A percentile compares a stretch with the other conserved stretches of the same genome.
These are phyloP conservation scores for Vitellaria paradoxa DNA, from an alignment of 179 eudicot species.

Conservation along the genomic window DNA sequence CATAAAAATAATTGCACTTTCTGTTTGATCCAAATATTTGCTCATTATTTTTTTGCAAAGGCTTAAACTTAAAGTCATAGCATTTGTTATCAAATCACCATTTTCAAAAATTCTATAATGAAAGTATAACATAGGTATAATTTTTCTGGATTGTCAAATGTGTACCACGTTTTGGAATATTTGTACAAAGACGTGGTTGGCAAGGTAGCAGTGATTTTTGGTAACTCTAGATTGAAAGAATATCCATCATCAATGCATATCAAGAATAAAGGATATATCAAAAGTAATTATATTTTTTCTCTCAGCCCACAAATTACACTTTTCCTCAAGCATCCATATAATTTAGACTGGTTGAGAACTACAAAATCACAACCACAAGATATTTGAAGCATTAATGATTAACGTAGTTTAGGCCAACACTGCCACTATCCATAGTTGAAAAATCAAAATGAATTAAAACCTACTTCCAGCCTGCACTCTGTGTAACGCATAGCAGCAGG, in stretches of 20 bases:
- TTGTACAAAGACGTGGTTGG: no score
- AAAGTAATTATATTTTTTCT: background rate
- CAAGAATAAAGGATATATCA: background rate
- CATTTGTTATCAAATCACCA: no score
- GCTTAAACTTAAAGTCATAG: no score
- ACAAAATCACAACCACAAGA: background rate
- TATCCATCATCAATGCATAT: background rate
- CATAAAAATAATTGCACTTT: no score
- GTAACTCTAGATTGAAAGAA: background rate
- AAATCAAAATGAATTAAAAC: slow-evolving; percentile 14
- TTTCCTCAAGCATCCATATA: background rate
- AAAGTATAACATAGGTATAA: no score
- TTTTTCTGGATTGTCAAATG: no score
- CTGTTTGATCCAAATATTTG: no score
- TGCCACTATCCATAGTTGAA: background rate
- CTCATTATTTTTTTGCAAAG: no score
- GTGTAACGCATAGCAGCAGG: slow-evolving; percentile 99
- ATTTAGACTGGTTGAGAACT: background rate
- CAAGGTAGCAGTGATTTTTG: no score
- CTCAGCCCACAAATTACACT: background rate
- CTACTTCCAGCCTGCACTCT: slow-evolving; percentile 96
- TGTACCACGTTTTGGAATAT: no score
- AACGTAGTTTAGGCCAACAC: background rate
- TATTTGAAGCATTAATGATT: background rate
- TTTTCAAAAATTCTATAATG: no score